These are phyloP conservation scores for Litsea cubeba DNA, from an alignment of 164 flowering plant species.

Conservation along the genomic window DNA sequence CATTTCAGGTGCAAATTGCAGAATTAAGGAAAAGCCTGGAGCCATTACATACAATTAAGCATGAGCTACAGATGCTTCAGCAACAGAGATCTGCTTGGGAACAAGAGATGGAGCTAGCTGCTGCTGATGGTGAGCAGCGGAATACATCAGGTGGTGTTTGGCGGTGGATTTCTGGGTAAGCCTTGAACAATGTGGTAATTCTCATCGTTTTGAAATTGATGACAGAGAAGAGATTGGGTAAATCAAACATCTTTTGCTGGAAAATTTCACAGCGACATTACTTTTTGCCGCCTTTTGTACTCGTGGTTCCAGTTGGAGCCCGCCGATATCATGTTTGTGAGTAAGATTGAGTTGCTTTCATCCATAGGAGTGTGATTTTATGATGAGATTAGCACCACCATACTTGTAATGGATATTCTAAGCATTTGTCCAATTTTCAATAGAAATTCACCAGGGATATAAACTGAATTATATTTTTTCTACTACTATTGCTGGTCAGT, in stretches of 20 bases:
- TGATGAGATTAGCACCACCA: neutral
- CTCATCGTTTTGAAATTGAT: neutral
- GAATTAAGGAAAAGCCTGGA: constrained; percentile 62
- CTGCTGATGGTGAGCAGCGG: constrained; percentile 24
- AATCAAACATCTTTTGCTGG: neutral
- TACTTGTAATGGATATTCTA: neutral
- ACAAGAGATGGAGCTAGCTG: constrained; percentile 43
- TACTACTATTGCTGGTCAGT: neutral
- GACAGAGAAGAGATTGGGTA: neutral
- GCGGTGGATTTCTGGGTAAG: constrained; percentile 69
- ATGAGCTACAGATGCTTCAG: constrained; percentile 62
- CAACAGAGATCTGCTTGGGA: constrained; percentile 56
- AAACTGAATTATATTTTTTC: neutral
- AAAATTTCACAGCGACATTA: neutral
- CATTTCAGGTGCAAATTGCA: constrained; percentile 72
- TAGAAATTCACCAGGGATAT: neutral
- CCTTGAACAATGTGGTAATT: neutral
- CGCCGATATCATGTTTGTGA: neutral
- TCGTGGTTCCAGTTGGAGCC: neutral
- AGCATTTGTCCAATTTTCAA: neutral
- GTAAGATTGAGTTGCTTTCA: neutral
- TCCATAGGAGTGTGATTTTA: neutral
- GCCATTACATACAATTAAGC: constrained; percentile 58
- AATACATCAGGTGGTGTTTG: constrained; percentile 82
- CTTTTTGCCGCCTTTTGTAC: neutral